Evolutionary conservation across 129 eudicot genomes (phyloP).

Genomic region (Erigeron canadensis): DNA sequence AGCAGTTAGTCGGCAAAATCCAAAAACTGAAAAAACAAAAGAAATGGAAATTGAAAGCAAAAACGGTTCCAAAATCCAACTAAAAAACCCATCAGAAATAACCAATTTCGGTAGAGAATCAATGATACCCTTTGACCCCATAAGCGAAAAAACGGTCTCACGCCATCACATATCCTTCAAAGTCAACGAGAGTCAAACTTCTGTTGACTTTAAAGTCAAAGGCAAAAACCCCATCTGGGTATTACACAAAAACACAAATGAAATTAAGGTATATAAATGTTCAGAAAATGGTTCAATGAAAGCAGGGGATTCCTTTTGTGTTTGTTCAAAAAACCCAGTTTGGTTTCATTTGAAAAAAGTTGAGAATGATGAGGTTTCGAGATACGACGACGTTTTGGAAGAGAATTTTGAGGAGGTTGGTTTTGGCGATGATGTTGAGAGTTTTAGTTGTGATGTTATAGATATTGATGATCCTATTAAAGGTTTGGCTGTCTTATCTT

Average conservation of each 20-base stretch:
- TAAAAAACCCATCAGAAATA: slow-evolving; percentile 28
- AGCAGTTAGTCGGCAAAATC: neutral
- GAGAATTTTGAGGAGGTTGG: slow-evolving; percentile 35
- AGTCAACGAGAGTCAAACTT: slow-evolving; percentile 28
- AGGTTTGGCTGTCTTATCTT: slow-evolving; percentile 46
- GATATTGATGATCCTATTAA: slow-evolving; percentile 59
- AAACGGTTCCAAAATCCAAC: slow-evolving; percentile 45
- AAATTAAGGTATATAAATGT: slow-evolving; percentile 47
- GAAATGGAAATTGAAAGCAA: slow-evolving; percentile 60
- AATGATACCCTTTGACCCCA: slow-evolving; percentile 29
- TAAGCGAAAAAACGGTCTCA: slow-evolving; percentile 65
- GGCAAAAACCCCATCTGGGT: slow-evolving; percentile 83
- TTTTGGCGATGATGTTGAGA: slow-evolving; percentile 34
- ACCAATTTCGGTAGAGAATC: slow-evolving; percentile 52
- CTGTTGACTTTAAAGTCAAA: slow-evolving; percentile 49
- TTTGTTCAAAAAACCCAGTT: slow-evolving; percentile 57
- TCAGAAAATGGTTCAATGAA: slow-evolving; percentile 53
- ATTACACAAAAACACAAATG: slow-evolving; percentile 4
- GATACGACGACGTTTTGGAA: slow-evolving; percentile 38
- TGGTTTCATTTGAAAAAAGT: slow-evolving; percentile 55
- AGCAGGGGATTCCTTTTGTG: slow-evolving; percentile 63
- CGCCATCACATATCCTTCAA: slow-evolving; percentile 64
- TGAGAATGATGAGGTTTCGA: slow-evolving; percentile 20
- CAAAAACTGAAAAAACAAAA: neutral
- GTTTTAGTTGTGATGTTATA: slow-evolving; percentile 42